Base-by-base conservation (phyloP, 1,139 yeast genomes). In the Pichia inconspicua region DNA sequence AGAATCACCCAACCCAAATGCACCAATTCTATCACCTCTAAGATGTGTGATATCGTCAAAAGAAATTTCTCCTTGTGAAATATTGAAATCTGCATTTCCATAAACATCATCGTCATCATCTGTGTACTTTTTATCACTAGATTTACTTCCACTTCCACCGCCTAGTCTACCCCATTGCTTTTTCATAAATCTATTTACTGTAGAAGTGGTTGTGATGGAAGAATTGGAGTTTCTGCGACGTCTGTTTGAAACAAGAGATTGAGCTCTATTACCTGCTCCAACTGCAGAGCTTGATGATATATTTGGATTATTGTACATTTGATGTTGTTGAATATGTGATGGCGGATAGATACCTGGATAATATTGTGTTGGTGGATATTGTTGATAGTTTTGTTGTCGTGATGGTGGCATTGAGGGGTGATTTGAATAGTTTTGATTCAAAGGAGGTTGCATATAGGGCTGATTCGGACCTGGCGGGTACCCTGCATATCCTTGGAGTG, bases 11-110 rank as follows among this genome's bases (percentile, higher is more conserved):
- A 19, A 53, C 36, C 53, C 53, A 22, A 44, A 44, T 1, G 45
- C 41, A 1, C 83, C 83, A 59, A 82, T 82, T 40, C 78, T 78
- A 5, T 87, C 88, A 55, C 81, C 85, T 48, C 84, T 70, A 2
- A 81, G 66, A 50, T 80, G 82, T 32, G 78, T 67, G 12, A 84
- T 69, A 58, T 84, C 90, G 53, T 78, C 78, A 55, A 82, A 79
- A 0, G 87, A 75, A 52, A 83, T 71, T 40, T 69, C 66, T 3
- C 67, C 65, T 2, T 73, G 70, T 30, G 65, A 64, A 12, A 72
- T 30, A 25, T 51, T 39, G 5, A 54, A 43, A 15, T 61, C 70
- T 25, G 63, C 65, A 25, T 56, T 63, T 11, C 75, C 85, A 49
- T 78, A 84, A 49, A 72, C 74, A 49, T 78, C 82, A 49, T 71